Conservation (phyloP, 495 filamentous ascomycete genomes). For the Hyaloscypha finlandica region DNA sequence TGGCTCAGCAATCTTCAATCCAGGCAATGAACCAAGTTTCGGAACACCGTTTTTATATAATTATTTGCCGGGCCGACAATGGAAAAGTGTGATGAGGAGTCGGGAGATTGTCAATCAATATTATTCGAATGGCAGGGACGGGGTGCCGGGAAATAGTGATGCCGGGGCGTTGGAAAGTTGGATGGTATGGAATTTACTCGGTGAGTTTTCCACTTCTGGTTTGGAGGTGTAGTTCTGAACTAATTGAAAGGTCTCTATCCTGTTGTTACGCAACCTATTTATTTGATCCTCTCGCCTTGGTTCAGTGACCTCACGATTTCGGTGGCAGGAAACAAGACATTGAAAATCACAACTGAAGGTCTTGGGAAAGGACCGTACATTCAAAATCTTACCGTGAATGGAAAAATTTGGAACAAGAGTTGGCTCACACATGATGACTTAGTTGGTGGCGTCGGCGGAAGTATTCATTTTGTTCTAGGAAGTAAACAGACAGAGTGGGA, state of each 20-base stretch:
- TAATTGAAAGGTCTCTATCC: constrained; percentile 50
- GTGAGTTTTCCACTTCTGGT: neutral
- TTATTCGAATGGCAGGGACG: constrained; percentile 40
- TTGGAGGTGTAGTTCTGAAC: neutral
- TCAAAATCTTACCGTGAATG: constrained; percentile 52
- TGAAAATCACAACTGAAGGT: constrained; percentile 45
- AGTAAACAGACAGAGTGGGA: constrained; percentile 47
- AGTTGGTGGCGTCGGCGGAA: constrained; percentile 53
- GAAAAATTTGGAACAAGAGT: constrained; percentile 48
- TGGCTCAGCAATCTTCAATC: constrained; percentile 62
- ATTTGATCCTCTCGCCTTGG: constrained; percentile 58
- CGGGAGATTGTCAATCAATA: constrained; percentile 43
- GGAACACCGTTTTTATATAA: constrained; percentile 69
- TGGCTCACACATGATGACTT: constrained; percentile 59
- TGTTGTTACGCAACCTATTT: constrained; percentile 55
- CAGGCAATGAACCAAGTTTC: constrained; percentile 73
- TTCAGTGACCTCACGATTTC: constrained; percentile 52
- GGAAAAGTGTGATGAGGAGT: constrained; percentile 34
- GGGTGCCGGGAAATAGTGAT: constrained; percentile 60
- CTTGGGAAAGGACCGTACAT: constrained; percentile 43
- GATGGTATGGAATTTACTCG: constrained; percentile 51
- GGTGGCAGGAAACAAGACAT: constrained; percentile 45
- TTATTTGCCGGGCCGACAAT: constrained; percentile 39
- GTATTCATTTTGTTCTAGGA: constrained; percentile 56
- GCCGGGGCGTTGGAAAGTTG: constrained; percentile 63